phyloP scores from a whole-genome alignment of 176 grass and related monocot genomes.

The Triticum dicoccoides region DNA sequence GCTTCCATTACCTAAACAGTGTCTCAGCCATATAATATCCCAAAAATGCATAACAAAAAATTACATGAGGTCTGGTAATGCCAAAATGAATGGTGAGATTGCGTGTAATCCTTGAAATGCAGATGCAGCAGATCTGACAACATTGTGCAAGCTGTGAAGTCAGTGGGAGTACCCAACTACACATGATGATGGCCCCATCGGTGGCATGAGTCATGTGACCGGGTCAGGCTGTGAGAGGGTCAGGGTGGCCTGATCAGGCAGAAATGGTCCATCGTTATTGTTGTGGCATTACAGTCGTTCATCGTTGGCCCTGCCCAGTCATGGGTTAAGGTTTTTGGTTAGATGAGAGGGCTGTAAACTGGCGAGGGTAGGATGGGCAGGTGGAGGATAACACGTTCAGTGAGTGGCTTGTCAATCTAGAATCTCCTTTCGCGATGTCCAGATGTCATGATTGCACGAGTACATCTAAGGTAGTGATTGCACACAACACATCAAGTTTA shows the following conservation, averaged over 20 bases:
- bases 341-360: not conserved
- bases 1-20: not conserved
- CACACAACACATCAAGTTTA: not conserved
- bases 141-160: not conserved
- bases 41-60: not conserved
- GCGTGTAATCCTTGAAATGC: not conserved
- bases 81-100: not conserved
- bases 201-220: not conserved
- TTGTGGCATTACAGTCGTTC: not conserved
- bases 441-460: not conserved
- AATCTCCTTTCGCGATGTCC: not conserved
- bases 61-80: too few species aligned
- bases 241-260: not conserved
- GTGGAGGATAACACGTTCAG: not conserved
- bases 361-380: not conserved
- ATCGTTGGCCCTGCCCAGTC: not conserved
- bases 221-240: not conserved
- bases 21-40: not conserved
- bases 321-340: not conserved
- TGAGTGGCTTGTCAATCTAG: not conserved
- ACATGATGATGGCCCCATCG: not conserved
- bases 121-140: too few species aligned
- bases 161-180: not conserved
- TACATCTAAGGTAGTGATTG: constrained; percentile 1
- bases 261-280: not conserved